Percentiles rank a stretch among this genome's conserved stretches.
These are phyloP conservation scores for Candida ascalaphidarum DNA, from an alignment of 805 yeast species.

Conservation along the genomic window DNA sequence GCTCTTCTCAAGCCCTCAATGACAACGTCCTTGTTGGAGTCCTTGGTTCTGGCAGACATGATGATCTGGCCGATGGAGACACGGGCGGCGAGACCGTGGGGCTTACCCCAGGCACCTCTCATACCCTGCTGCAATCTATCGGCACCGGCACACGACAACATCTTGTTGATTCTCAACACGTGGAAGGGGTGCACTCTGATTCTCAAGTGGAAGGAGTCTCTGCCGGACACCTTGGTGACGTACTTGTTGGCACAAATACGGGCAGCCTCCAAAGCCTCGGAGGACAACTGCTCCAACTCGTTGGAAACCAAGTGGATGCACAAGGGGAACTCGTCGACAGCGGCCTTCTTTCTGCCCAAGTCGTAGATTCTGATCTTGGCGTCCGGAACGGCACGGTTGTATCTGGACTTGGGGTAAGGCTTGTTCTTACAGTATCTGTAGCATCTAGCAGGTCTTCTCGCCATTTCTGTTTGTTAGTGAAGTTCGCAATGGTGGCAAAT, in stretches of 20 bases:
- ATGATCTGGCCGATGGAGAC: constrained; percentile 97
- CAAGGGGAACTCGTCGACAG: constrained; percentile 98
- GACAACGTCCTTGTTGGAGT: constrained; percentile 93
- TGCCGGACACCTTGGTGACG: constrained; percentile 95
- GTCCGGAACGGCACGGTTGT: constrained; percentile 99
- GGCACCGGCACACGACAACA: constrained; percentile 99
- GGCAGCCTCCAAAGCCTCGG: constrained; percentile 99
- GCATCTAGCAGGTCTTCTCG: constrained; percentile 99
- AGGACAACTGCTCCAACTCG: constrained; percentile 98
- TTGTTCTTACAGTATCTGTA: constrained; percentile 99
- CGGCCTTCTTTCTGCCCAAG: constrained; percentile 99
- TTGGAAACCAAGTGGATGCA: constrained; percentile 99
- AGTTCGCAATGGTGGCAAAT: too few relatives aligned
- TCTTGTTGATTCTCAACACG: constrained; percentile 99
- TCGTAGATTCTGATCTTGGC: constrained; percentile 98
- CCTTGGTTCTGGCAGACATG: constrained; percentile 97
- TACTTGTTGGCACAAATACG: constrained; percentile 99
- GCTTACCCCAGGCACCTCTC: constrained; percentile 99
- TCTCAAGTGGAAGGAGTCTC: constrained; percentile 99
- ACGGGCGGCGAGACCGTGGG: constrained; percentile 99
- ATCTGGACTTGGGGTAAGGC: constrained; percentile 99
- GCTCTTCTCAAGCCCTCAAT: constrained; percentile 99
- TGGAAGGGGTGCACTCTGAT: constrained; percentile 99
- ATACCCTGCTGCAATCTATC: constrained; percentile 99
- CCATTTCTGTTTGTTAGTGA: constrained; percentile 83